Conservation (phyloP, 345 rosid genomes). For the Rhodamnia rubescens region DNA sequence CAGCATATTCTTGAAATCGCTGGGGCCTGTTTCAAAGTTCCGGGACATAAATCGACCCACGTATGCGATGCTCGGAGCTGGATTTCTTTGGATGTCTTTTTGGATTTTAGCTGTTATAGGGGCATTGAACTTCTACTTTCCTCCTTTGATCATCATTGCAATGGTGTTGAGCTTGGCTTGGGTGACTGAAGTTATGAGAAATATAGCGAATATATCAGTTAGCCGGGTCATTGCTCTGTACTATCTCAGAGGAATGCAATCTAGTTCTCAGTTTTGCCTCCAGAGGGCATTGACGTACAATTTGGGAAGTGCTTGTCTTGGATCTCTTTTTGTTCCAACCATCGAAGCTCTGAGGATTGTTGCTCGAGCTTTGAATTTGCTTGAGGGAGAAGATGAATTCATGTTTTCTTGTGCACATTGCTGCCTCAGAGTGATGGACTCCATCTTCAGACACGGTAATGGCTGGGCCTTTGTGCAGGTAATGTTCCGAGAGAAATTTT, state of each 20-base stretch:
- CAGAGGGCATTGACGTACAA: conserved; percentile 75
- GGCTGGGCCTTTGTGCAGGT: conserved; percentile 99
- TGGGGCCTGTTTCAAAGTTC: conserved; percentile 69
- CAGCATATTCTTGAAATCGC: conserved; percentile 46
- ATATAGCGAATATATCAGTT: conserved; percentile 74
- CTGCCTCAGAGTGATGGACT: conserved; percentile 70
- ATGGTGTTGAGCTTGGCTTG: conserved; percentile 55
- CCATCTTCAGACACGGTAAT: conserved; percentile 74
- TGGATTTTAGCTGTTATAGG: conserved; percentile 92
- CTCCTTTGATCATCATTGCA: conserved; percentile 44
- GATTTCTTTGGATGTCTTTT: conserved; percentile 95
- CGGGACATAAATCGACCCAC: conserved; percentile 66
- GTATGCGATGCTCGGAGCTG: conserved; percentile 72
- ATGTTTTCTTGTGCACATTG: conserved; percentile 99
- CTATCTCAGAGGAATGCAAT: conserved; percentile 87
- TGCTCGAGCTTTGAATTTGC: conserved; percentile 79
- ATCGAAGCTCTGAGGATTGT: conserved; percentile 83
- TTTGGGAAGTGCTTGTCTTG: conserved; percentile 95
- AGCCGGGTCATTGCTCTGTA: conserved; percentile 65
- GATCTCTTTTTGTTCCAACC: conserved; percentile 81
- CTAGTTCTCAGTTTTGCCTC: conserved; percentile 73
- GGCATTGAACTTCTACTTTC: conserved; percentile 56
- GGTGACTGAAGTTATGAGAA: conserved; percentile 95
- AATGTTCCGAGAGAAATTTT: neutral
- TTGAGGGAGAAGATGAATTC: conserved; percentile 96